Base-by-base conservation (phyloP, 2,329 filamentous ascomycete genomes). In the Tolypocladium amazonense region DNA sequence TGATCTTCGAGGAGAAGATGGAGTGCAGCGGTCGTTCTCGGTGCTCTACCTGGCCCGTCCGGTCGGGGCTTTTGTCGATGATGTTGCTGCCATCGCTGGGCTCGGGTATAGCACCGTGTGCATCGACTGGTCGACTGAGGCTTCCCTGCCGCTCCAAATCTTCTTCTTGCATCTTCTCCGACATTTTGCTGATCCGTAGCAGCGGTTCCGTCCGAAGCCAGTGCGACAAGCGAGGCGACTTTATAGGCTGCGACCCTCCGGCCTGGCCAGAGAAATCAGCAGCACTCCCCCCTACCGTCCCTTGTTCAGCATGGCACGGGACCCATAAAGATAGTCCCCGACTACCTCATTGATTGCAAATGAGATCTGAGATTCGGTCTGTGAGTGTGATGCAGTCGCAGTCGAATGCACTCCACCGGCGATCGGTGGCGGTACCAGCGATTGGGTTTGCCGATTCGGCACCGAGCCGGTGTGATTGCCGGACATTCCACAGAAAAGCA, bases 1-100 rank as follows among this genome's bases (percentile, higher is more conserved):
- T 71, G n/a, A 57, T 65, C 35, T 62, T 43, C 4, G 47, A 18
- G 2, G 67, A 65, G 61, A 71, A 68, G 62, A 66, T 50, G 18
- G 68, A 68, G 61, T 66, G 38, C 11, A 65, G n/a, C 9, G 61
- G 57, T n/a, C 53, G 56, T 33, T 62, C 58, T 23, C 30, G 35
- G 18, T 23, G 35, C 39, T 54, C 45, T 9, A 5, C 20, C 39
- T 43, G 56, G 20, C 55, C 27, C 39, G 39, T 27, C 9, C 50
- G 27, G 9, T 35, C 39, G 20, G 56, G n/a, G 27, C 27, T 15
- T 6, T 30, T 30, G 56, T 18, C 18, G 23, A 43, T 20, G 39
- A 14, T 47, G 38, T 57, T 30, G 56, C 38, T 14, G 38, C 23
- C 37, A 41, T 45, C 23, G 18, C 27, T 53, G 15, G 27, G 50